phyloP scores from a whole-genome alignment of 139 green algal species.

The Chlamydomonas sphaeroides region DNA sequence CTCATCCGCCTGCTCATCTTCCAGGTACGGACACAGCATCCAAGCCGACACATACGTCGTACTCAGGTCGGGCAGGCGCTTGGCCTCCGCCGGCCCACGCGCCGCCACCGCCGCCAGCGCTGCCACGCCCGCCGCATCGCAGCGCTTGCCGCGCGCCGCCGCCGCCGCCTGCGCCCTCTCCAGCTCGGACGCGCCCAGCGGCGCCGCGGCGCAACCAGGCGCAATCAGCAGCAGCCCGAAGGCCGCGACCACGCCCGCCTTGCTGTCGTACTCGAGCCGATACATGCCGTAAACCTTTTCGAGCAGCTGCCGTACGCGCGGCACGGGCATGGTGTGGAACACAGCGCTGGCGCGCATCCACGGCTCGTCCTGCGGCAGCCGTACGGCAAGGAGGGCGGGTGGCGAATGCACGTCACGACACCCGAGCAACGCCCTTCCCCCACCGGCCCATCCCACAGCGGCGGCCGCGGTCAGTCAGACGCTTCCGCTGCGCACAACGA shows the following conservation, averaged over 20 bases:
- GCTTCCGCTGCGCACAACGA: too few relatives aligned
- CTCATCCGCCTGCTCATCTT: slow-evolving; percentile 33
- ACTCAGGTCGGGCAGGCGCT: slow-evolving; percentile 25
- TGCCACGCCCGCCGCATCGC: background rate
- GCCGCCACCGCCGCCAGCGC: background rate
- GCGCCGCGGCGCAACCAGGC: background rate
- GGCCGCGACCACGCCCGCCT: background rate
- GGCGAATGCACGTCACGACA: too few relatives aligned
- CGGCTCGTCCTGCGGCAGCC: slow-evolving; percentile 17
- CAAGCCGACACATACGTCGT: slow-evolving; percentile 22
- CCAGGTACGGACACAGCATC: slow-evolving; percentile 36
- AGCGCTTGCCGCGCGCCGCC: too few relatives aligned
- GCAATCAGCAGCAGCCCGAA: background rate
- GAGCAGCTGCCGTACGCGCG: slow-evolving; percentile 19
- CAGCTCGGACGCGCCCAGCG: too few relatives aligned
- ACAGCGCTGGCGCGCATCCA: slow-evolving; percentile 19
- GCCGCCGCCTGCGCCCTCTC: too few relatives aligned
- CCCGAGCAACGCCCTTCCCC: too few relatives aligned
- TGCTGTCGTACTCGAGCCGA: slow-evolving; percentile 30
- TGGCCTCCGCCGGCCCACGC: background rate
- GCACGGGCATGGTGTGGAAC: slow-evolving; percentile 29
- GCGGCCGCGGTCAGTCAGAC: too few relatives aligned
- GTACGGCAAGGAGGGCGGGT: background rate
- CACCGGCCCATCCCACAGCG: too few relatives aligned
- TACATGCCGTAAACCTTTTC: slow-evolving; percentile 18